These are phyloP conservation scores for Multifurca ochricompacta DNA, from an alignment of 768 basidiomycete genomes.

Conservation along the genomic window DNA sequence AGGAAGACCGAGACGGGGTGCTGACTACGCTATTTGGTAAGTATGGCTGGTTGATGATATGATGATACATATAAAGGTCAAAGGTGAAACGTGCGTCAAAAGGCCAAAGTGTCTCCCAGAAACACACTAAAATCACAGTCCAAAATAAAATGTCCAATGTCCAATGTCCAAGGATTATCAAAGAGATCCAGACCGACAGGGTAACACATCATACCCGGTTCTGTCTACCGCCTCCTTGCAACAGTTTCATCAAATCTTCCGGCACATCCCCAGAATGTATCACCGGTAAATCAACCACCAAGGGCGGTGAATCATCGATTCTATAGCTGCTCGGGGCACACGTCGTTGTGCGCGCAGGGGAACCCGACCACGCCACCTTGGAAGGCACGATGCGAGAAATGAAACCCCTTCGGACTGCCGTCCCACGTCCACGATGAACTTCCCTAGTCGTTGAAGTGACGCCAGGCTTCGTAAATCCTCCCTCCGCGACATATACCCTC, in stretches of 20 bases:
- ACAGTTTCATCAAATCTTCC: background rate
- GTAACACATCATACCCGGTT: background rate
- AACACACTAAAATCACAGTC: background rate
- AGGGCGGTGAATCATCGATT: background rate
- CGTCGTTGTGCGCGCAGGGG: background rate
- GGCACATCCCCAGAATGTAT: background rate
- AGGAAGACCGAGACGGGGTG: too few relatives aligned
- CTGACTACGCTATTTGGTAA: too few relatives aligned
- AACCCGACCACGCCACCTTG: background rate
- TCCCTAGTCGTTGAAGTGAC: background rate
- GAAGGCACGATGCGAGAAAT: constrained; percentile 12
- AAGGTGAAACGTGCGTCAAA: too few relatives aligned
- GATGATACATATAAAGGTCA: too few relatives aligned
- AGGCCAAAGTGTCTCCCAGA: too few relatives aligned
- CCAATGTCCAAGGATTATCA: too few relatives aligned
- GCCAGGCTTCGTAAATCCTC: background rate
- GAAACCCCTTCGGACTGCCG: background rate
- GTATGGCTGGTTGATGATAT: too few relatives aligned
- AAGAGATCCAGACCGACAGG: too few relatives aligned
- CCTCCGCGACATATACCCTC: background rate
- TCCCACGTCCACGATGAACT: background rate
- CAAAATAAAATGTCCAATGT: background rate
- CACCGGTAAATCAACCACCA: background rate
- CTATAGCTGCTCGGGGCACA: background rate
- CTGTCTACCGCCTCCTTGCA: background rate